These are phyloP conservation scores for Yarrowia sp. DNA, from an alignment of 805 yeast species.

Conservation along the genomic window DNA sequence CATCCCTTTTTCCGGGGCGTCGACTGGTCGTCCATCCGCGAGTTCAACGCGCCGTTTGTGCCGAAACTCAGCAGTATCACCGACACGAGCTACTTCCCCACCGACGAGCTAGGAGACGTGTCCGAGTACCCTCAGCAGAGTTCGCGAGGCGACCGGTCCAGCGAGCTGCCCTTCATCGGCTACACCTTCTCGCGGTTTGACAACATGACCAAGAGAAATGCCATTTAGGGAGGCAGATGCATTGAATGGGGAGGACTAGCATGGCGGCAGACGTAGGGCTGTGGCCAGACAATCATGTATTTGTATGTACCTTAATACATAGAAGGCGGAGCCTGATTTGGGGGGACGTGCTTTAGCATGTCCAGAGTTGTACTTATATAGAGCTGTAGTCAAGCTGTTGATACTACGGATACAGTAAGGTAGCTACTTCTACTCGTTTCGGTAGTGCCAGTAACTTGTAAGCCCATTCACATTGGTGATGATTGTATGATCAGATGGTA, in stretches of 20 bases:
- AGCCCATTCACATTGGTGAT: no score
- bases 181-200: slow-evolving; percentile 96
- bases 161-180: slow-evolving; percentile 93
- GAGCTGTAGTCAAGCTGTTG: no score
- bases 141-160: slow-evolving; percentile 42
- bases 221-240: slow-evolving; percentile 45
- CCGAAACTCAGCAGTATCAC: slow-evolving; percentile 91
- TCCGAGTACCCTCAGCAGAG: slow-evolving; percentile 83
- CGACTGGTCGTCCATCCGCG: slow-evolving; percentile 87
- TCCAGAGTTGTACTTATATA: no score
- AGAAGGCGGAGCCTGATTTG: no score
- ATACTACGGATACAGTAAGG: no score
- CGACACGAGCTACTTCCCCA: slow-evolving; percentile 97
- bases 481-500: no score
- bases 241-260: no score
- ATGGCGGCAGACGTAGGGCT: no score
- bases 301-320: slow-evolving; percentile 10
- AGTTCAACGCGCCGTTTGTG: slow-evolving; percentile 90
- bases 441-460: no score
- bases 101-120: slow-evolving; percentile 92
- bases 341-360: no score
- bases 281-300: slow-evolving; percentile 4
- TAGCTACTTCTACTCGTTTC: no score
- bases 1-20: slow-evolving; percentile 97
- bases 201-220: slow-evolving; percentile 67